Base-by-base conservation (phyloP, 169 alveolate species). In the Eimeria sp. region DNA sequence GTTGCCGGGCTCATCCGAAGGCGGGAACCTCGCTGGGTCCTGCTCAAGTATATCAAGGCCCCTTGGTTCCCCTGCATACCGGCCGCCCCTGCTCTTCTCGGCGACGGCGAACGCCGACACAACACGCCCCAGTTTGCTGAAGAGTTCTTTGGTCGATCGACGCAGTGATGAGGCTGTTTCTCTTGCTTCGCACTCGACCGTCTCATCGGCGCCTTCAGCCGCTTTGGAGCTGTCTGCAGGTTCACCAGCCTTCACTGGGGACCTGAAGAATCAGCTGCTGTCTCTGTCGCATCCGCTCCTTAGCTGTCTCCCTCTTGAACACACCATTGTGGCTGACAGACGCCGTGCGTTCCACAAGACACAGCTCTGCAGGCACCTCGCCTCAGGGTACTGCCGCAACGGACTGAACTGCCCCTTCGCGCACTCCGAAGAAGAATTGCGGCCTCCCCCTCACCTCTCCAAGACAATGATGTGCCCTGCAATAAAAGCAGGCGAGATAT, bases 371-470 rank as follows among this genome's bases (percentile, higher is more conserved):
- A 73, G 83, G 67, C 96, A 95, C 58, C 92, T 96, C 95, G 76
- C 91, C 30, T 70, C 95, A 22, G 98, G 98, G 43, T 63, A 92
- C 72, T 96, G 98, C 83, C 78, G 96, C 51, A 89, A 83, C 43
- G 98, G 98, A 7, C 96, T 70, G 27, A 54, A 90, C 34, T 96
- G 98, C 54, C 95, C 97, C 45, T 95, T 95, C 95, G 98, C 98
- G 20, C 98, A 96, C 87, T 95, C 96, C 3, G 83, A 70, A n/a
- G 95, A 86, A 61, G 98, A 96, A 27, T 93, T 96, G 30, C 34
- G 95, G 84, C 95, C 95, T 34, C 67, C 95, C 9, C 95, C 95
- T 27, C 61, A 54, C 34, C 89, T 91, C 30, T 61, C 63, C 54
- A 91, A 91, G 82, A 91, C 95, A 47, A 73, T 54, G 90, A 91